A percentile compares a stretch with the other conserved stretches of the same genome.
Conservation (phyloP, 1,139 yeast genomes). For the Lodderomyces parapsilosis region DNA sequence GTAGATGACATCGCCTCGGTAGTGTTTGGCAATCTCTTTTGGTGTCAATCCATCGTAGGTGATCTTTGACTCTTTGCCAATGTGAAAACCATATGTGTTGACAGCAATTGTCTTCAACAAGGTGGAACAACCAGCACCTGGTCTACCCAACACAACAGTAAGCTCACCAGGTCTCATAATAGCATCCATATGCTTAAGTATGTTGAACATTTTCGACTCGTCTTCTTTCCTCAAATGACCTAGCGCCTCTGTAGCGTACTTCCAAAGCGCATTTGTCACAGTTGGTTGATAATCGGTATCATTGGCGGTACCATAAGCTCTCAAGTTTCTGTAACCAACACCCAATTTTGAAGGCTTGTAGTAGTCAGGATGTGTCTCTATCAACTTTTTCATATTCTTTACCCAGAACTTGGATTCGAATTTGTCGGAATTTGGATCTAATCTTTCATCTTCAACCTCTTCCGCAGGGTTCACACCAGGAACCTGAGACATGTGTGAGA, state of each 20-base stretch:
- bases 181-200: slow-evolving; percentile 35
- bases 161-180: slow-evolving; percentile 33
- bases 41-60: slow-evolving; percentile 53
- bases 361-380: slow-evolving; percentile 59
- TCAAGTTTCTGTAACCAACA: slow-evolving; percentile 61
- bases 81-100: slow-evolving; percentile 35
- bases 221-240: slow-evolving; percentile 42
- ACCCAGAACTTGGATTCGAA: slow-evolving; percentile 58
- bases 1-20: slow-evolving; percentile 50
- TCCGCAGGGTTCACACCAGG: slow-evolving; percentile 46
- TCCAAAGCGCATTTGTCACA: slow-evolving; percentile 50
- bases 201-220: slow-evolving; percentile 22
- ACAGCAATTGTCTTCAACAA: slow-evolving; percentile 34
- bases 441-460: slow-evolving; percentile 13
- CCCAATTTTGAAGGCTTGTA: slow-evolving; percentile 69
- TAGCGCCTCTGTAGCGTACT: slow-evolving; percentile 16
- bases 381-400: slow-evolving; percentile 58
- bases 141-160: slow-evolving; percentile 37
- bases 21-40: slow-evolving; percentile 44
- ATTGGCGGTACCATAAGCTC: slow-evolving; percentile 74
- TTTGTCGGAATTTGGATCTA: slow-evolving; percentile 15
- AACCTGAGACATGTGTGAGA: slow-evolving; percentile 52
- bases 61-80: slow-evolving; percentile 27
- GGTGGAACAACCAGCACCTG: slow-evolving; percentile 39
- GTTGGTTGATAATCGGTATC: slow-evolving; percentile 81